Evolutionary conservation across 208 protist genomes (phyloP).

Genomic region (Acanthamoeba culbertsoni): DNA sequence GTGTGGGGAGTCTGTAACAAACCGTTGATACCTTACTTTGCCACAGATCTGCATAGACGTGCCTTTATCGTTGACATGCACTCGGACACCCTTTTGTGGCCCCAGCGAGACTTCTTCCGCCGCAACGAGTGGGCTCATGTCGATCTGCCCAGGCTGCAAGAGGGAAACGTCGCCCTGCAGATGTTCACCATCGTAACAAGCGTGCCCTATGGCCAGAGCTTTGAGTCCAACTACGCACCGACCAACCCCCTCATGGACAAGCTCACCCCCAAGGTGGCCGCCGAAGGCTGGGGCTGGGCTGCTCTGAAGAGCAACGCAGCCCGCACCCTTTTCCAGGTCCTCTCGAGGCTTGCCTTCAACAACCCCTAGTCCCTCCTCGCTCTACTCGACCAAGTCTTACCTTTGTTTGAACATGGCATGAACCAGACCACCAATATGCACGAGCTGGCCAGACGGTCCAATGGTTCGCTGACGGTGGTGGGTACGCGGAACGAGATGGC

Average conservation of each 20-base stretch:
- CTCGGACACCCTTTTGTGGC: constrained; percentile 57
- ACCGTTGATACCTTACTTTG: not conserved
- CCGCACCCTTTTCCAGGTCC: constrained; percentile 17
- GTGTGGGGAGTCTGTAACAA: not conserved
- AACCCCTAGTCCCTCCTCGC: not conserved
- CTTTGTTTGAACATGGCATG: not conserved
- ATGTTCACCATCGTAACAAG: constrained; percentile 61
- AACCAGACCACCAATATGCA: not conserved
- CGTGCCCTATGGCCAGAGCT: not conserved
- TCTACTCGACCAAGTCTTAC: not conserved
- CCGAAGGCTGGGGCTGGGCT: constrained; percentile 43
- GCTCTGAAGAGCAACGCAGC: constrained; percentile 14
- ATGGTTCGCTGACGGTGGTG: not conserved
- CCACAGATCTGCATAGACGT: not conserved
- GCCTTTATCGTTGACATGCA: constrained; percentile 56
- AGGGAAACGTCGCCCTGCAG: constrained; percentile 64
- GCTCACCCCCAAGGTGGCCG: constrained; percentile 6
- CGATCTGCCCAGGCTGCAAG: constrained; percentile 54
- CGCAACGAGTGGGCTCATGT: constrained; percentile 39
- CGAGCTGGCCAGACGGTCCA: not conserved
- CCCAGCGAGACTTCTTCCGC: constrained; percentile 26
- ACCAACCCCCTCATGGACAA: not conserved
- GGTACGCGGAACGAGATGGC: not conserved
- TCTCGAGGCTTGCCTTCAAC: no score
- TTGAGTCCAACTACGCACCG: constrained; percentile 23